phyloP scores from a whole-genome alignment of 441 rosid genomes.

The Capsella rubella region DNA sequence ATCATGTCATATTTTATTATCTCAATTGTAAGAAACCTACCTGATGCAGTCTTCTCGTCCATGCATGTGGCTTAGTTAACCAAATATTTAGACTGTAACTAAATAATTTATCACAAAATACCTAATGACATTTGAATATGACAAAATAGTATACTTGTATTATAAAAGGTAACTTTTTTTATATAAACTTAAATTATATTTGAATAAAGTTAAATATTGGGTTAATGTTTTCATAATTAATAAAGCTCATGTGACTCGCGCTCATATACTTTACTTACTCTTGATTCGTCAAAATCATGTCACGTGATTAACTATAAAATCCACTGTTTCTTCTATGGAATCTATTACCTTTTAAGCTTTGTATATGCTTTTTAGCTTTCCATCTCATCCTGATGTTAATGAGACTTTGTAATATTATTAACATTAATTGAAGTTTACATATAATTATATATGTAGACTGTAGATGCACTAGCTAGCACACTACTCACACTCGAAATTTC shows the following conservation, averaged over 20 bases:
- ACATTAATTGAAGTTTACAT: not conserved
- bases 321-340: conserved; percentile 22
- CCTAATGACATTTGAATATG: conserved; percentile 6
- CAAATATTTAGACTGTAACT: conserved; percentile 6
- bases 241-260: conserved; percentile 33
- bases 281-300: conserved; percentile 34
- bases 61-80: conserved; percentile 16
- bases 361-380: not conserved
- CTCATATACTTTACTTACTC: conserved; percentile 17
- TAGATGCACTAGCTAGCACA: not conserved
- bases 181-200: not conserved
- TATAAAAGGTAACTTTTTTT: not conserved
- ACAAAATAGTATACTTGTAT: conserved; percentile 9
- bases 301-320: conserved; percentile 39
- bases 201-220: not conserved
- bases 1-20: conserved; percentile 14
- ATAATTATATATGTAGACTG: not conserved
- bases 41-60: not conserved
- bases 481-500: not conserved
- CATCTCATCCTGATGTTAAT: conserved; percentile 5
- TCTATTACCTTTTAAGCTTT: conserved; percentile 32
- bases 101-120: conserved; percentile 3
- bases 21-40: not conserved
- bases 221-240: not conserved
- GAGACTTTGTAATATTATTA: not conserved